Evolutionary conservation across 1,139 yeast species (phyloP).

Genomic region (Yamadazyma conglobata): DNA sequence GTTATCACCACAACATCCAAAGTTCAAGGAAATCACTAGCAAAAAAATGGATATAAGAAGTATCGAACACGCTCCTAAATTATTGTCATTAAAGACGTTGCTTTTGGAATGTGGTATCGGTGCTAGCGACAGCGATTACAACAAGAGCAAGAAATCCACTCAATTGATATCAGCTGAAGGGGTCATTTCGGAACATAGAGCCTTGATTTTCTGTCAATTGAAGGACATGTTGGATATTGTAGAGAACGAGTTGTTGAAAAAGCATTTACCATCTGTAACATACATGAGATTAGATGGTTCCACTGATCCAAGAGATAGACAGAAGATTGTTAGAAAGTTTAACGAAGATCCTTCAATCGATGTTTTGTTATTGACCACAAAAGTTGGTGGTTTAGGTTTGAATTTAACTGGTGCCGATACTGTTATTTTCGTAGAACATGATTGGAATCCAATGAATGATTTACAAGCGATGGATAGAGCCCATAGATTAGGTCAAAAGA

Average conservation of each 20-base stretch:
- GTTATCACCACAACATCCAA: constrained; percentile 82
- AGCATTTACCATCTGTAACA: constrained; percentile 85
- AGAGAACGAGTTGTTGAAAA: constrained; percentile 80
- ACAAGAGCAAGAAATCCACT: constrained; percentile 25
- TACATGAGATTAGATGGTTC: constrained; percentile 95
- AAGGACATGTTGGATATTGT: constrained; percentile 98
- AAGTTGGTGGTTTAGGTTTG: constrained; percentile 97
- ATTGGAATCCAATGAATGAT: constrained; percentile 99
- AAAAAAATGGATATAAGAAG: constrained; percentile 62
- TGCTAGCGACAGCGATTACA: constrained; percentile 44
- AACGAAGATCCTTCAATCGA: constrained; percentile 97
- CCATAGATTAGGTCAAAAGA: constrained; percentile 95
- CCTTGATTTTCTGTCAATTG: constrained; percentile 90
- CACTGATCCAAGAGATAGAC: constrained; percentile 90
- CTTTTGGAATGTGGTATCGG: constrained; percentile 96
- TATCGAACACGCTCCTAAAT: constrained; percentile 86
- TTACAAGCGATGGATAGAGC: constrained; percentile 99
- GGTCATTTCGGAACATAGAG: constrained; percentile 93
- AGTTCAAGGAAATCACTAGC: constrained; percentile 59
- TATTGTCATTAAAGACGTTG: constrained; percentile 76
- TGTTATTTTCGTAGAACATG: constrained; percentile 97
- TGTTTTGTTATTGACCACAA: constrained; percentile 85
- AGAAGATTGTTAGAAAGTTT: constrained; percentile 85
- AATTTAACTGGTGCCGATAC: constrained; percentile 98
- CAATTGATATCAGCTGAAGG: constrained; percentile 52